These are phyloP conservation scores for Porcisia hertigi DNA, from an alignment of 208 protist species.

Conservation along the genomic window DNA sequence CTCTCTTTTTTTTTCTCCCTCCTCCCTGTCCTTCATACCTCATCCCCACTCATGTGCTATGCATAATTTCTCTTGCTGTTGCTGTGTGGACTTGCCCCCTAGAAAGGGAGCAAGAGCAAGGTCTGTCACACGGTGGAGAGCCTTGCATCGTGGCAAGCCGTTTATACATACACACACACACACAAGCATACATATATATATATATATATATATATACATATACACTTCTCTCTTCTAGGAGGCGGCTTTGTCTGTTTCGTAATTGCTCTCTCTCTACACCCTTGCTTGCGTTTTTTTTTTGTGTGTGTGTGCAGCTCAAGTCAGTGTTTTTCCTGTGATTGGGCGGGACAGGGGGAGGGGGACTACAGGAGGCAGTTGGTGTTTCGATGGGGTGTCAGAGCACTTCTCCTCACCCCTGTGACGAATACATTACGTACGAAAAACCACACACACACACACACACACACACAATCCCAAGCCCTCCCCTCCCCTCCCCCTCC, in stretches of 20 bases:
- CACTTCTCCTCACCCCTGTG: not conserved
- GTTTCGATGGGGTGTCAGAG: not conserved
- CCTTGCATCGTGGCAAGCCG: too few relatives aligned
- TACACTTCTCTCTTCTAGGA: too few relatives aligned
- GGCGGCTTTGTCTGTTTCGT: not conserved
- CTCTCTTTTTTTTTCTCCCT: too few relatives aligned
- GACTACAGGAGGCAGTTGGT: not conserved
- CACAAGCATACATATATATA: too few relatives aligned
- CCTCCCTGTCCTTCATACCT: too few relatives aligned
- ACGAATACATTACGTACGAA: not conserved
- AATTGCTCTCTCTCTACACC: not conserved
- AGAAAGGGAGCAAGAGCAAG: too few relatives aligned
- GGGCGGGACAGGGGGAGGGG: not conserved
- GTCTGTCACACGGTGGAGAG: too few relatives aligned
- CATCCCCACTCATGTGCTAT: too few relatives aligned
- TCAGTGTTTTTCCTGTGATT: not conserved
- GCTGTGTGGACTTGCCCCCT: too few relatives aligned
- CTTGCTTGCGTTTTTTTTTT: not conserved
- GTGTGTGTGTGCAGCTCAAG: not conserved
- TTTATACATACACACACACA: too few relatives aligned
- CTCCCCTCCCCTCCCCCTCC: constrained; percentile 11
- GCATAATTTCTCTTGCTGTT: too few relatives aligned
- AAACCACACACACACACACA: not conserved
- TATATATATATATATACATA: too few relatives aligned
- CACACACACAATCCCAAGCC: not conserved